Percentiles rank a stretch among this genome's conserved stretches.
Conservation (phyloP, 164 flowering plant species). For the Dillenia turbinata region DNA sequence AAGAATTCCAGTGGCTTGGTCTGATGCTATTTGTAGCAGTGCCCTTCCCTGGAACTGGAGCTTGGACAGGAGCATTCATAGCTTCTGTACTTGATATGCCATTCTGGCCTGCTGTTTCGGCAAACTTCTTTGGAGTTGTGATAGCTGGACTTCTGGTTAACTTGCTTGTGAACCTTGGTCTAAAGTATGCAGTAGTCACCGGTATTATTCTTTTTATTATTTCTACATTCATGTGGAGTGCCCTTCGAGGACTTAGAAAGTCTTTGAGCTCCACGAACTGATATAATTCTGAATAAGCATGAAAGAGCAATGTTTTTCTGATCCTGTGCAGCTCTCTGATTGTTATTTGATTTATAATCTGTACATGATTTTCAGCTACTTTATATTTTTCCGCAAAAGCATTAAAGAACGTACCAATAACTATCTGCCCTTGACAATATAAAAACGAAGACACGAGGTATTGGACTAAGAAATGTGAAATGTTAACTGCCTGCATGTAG, state of each 20-base stretch:
- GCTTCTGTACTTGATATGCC: slow-evolving; percentile 93
- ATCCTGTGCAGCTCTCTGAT: background rate
- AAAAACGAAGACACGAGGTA: no score
- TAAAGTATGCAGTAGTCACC: slow-evolving; percentile 71
- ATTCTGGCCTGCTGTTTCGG: slow-evolving; percentile 77
- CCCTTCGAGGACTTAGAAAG: slow-evolving; percentile 55
- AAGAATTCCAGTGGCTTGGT: slow-evolving; percentile 98
- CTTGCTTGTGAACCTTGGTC: slow-evolving; percentile 91
- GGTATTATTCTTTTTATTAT: slow-evolving; percentile 66
- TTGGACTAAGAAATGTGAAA: no score
- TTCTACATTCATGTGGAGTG: slow-evolving; percentile 90
- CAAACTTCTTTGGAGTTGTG: slow-evolving; percentile 75
- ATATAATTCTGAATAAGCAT: slow-evolving; percentile 5
- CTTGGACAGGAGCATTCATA: slow-evolving; percentile 93
- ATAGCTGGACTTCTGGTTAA: slow-evolving; percentile 86
- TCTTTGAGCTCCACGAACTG: slow-evolving; percentile 39
- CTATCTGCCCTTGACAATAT: no score
- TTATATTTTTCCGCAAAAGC: no score
- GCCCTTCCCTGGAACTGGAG: slow-evolving; percentile 98
- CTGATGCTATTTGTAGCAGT: slow-evolving; percentile 97
- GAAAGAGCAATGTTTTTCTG: slow-evolving; percentile 3
- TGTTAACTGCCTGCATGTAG: no score
- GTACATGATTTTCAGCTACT: background rate
- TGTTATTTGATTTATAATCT: background rate
- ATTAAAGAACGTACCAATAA: no score